Evolutionary conservation across 331 rosid species (phyloP), one percentile per base, ranked within the genome.

Genomic region (Quercus tomentella): DNA sequence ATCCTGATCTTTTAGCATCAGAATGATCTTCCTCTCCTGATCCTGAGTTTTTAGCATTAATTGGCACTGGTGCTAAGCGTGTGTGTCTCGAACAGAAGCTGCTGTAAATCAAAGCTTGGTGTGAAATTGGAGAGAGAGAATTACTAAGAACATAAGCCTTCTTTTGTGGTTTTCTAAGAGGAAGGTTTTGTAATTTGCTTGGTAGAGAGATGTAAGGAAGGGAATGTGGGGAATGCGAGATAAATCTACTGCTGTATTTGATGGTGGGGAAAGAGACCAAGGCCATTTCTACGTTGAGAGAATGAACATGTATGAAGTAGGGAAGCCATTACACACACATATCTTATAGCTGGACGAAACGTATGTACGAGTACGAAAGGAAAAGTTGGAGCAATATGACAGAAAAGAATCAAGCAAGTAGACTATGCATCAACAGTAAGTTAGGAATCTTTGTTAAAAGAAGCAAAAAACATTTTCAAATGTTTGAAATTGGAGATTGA

Each of bases 1-100:
- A 60, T 68, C 66, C 86, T 78, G 93, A 88, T 70, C 65, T 81
- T 41, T 77, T 82, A 30, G 85, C 79, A 74, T 83, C 45, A 37
- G 0, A 0, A 2, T 2, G 45, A 8, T 37, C 45, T 80, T 71
- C 88, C 61, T 33, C 86, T 49, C 66, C 77, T 55, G 87, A 60
- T 68, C 66, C 86, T 77, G 93, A 88, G 72, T 60, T 81, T 41
- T 77, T 82, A 30, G 85, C 79, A 74, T 83, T 78, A 68, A 81
- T 72, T 28, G 84, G 88, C 80, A 71, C 71, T 3, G 74, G 20
- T 16, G 82, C 76, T 33, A 21, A 16, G 12, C 81, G 73, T 75
- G 62, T 80, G 22, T 73, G 78, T 52, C 81, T 80, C 12, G 75
- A 70, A 82, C 54, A 83, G n/a, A 77, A 75, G 49, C 79, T 79